These are phyloP conservation scores for Rhizoclosmatium globosum DNA, from an alignment of 192 early-diverging fungal genomes.

Conservation along the genomic window DNA sequence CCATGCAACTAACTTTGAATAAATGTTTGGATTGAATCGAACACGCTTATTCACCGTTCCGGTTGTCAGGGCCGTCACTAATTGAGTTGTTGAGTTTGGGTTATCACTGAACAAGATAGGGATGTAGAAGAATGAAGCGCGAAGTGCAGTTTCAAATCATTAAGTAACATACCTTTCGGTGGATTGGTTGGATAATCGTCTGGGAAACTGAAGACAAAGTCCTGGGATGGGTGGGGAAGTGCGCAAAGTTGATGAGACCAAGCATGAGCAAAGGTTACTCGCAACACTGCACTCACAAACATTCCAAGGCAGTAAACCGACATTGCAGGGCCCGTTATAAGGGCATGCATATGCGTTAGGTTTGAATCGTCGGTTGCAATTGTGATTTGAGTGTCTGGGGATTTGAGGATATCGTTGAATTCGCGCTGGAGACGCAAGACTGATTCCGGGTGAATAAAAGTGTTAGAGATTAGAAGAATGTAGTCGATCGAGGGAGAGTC, in stretches of 20 bases:
- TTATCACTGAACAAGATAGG: not conserved
- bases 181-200: conserved; percentile 63
- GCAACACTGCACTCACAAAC: conserved; percentile 43
- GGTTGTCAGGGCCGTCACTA: conserved; percentile 64
- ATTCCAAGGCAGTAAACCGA: conserved; percentile 62
- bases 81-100: not conserved
- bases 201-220: conserved; percentile 64
- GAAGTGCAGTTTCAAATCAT: conserved; percentile 2
- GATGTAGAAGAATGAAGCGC: not conserved
- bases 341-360: conserved; percentile 70
- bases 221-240: conserved; percentile 29
- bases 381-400: conserved; percentile 43
- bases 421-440: conserved; percentile 52
- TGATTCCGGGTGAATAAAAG: not conserved
- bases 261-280: not conserved
- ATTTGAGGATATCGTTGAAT: conserved; percentile 37
- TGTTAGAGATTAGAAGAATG: no score
- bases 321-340: conserved; percentile 65
- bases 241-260: not conserved
- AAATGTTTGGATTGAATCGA: conserved; percentile 73
- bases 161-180: conserved; percentile 56
- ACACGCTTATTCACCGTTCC: conserved; percentile 40
- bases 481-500: no score
- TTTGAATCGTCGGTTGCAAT: conserved; percentile 57
- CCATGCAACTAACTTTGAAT: conserved; percentile 42